Conservation (phyloP, 1,284 basidiomycete genomes). For the Trichosporon coremiiforme region DNA sequence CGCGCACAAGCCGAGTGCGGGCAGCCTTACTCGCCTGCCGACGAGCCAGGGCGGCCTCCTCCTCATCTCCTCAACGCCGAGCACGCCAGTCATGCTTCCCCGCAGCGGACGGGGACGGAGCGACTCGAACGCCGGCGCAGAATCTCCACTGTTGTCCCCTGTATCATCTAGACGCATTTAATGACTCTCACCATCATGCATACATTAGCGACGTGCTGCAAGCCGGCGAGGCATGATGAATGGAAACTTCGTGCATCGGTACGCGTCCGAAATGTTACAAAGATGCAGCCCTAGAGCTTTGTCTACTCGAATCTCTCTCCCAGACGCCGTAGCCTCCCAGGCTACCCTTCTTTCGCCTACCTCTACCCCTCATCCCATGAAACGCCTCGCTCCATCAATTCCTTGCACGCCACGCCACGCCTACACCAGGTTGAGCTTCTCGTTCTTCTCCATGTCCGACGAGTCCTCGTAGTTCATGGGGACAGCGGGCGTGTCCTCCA, state of each 20-base stretch:
- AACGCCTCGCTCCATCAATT: neutral
- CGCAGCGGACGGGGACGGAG: neutral
- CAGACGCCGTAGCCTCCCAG: neutral
- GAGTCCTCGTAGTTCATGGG: conserved; percentile 12
- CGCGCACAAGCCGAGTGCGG: conserved; percentile 20
- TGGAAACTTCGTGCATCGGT: conserved; percentile 7
- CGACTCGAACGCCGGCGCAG: neutral
- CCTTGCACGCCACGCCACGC: neutral
- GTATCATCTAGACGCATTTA: conserved; percentile 20
- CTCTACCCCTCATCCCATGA: neutral
- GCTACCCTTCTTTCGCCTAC: neutral
- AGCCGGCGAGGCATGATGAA: neutral
- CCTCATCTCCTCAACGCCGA: conserved; percentile 48
- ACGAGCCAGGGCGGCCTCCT: conserved; percentile 47
- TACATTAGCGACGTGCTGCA: neutral
- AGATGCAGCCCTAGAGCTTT: neutral
- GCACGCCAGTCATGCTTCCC: neutral
- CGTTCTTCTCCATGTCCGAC: conserved; percentile 17
- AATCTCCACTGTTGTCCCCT: conserved; percentile 16
- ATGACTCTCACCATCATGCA: neutral
- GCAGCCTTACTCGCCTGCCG: conserved; percentile 33
- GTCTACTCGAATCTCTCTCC: neutral
- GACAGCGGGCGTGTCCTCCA: conserved; percentile 10
- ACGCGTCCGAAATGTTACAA: conserved; percentile 17
- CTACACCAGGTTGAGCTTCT: conserved; percentile 1